Evolutionary conservation across 306 rosid genomes (phyloP), one percentile per base, ranked within the genome.

Genomic region (Vachellia collinsii): DNA sequence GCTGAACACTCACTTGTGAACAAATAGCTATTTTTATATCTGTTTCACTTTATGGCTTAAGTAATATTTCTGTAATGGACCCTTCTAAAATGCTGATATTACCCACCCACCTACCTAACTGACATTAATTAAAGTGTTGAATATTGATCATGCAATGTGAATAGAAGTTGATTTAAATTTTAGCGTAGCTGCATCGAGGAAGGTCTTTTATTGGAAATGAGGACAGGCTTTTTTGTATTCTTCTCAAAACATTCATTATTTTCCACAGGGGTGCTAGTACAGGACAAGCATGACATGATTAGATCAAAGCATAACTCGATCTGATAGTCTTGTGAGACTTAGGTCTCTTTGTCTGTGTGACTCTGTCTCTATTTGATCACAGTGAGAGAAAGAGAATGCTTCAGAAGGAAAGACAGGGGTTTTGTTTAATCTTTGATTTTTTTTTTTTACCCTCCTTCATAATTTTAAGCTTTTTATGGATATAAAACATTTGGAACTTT

Each of bases 341-440:
- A 19, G 19, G 63, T 34, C 63, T 71, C 43, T 25, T 71, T 34
- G 62, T 48, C 43, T 29, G 62, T 8, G 61, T 47, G 62, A 29
- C 25, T 29, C 44, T 16, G 61, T 47, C 11, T 43, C 61, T 16
- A 16, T 25, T 48, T 17, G 46, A 29, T 17, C 7, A 25, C 7
- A 72, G 59, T 7, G 61, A 72, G 76, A 72, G 42, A 66, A 48
- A 20, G 54, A 68, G 37, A 59, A 43, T 39, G 82, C 73, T 77
- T 8, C 53, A 20, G 74, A 22, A 70, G 23, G 74, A 72, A 56
- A 84, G 62, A 75, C n/a, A 19, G 8, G 20, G 75, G 5, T 0
- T 10, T 51, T 58, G 13, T 70, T 70, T 56, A 37, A 10, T 17
- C 71, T 62, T 62, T 3, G 19, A 7, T 66, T 11, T 48, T n/a